Conservation (phyloP, 2,329 filamentous ascomycete species). For the Neonectria ditissima region DNA sequence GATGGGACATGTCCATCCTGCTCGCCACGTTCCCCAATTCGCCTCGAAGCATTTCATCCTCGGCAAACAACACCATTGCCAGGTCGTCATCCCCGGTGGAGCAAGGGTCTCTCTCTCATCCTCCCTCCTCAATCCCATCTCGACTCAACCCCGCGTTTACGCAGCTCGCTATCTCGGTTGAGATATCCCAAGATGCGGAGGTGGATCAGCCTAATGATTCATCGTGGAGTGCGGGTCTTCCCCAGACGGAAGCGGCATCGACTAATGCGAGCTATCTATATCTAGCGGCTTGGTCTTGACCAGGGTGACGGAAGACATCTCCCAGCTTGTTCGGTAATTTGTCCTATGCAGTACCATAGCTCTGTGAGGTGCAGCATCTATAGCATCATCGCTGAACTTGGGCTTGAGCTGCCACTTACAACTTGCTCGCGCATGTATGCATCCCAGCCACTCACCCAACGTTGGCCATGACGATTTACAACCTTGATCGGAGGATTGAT, state of each 20-base stretch:
- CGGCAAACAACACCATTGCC: slow-evolving; percentile 15
- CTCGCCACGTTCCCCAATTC: neutral
- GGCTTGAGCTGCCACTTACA: neutral
- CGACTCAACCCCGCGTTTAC: neutral
- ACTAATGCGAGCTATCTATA: neutral
- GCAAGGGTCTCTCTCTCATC: neutral
- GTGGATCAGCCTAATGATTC: slow-evolving; percentile 29
- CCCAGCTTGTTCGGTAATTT: slow-evolving; percentile 19
- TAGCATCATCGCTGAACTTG: neutral
- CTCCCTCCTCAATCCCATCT: neutral
- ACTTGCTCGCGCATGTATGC: neutral
- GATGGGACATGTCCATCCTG: neutral
- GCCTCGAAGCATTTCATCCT: neutral
- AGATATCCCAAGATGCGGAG: neutral
- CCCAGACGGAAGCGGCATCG: slow-evolving; percentile 2
- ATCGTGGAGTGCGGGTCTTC: slow-evolving; percentile 6
- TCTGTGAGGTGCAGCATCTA: neutral
- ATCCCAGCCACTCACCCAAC: neutral
- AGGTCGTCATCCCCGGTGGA: neutral
- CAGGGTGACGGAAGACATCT: slow-evolving; percentile 29
- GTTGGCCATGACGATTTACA: slow-evolving; percentile 49
- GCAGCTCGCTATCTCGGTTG: slow-evolving; percentile 10
- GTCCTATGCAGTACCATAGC: neutral
- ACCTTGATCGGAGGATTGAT: slow-evolving; percentile 42
- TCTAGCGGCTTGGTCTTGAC: neutral